Conservation (phyloP, 2,329 filamentous ascomycete species). For the Conoideocrella luteorostrata region DNA sequence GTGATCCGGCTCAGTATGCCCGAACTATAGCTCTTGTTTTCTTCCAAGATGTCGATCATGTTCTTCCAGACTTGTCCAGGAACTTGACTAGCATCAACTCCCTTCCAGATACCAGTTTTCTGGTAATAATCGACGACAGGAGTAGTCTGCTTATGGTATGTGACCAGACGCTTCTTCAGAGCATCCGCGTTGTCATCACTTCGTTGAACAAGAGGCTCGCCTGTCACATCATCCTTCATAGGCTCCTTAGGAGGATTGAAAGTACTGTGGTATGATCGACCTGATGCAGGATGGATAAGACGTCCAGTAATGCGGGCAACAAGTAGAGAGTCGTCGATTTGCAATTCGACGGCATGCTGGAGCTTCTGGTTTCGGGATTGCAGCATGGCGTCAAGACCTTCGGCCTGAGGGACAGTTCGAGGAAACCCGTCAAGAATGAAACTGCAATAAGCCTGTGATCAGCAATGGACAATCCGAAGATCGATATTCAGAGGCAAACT, state of each 20-base stretch:
- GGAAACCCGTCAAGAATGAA: constrained; percentile 99
- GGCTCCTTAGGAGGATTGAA: constrained; percentile 94
- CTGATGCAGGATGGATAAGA: constrained; percentile 89
- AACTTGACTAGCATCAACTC: constrained; percentile 92
- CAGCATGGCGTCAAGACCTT: constrained; percentile 93
- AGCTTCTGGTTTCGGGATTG: constrained; percentile 69
- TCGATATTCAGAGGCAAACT: background rate
- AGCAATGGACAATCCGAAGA: background rate
- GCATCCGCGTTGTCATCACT: constrained; percentile 96
- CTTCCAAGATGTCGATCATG: constrained; percentile 75
- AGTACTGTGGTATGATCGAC: constrained; percentile 94
- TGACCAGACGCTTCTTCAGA: constrained; percentile 86
- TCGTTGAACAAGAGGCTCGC: constrained; percentile 92
- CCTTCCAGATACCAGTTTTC: constrained; percentile 94
- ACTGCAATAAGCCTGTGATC: constrained; percentile 37
- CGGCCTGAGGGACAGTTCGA: constrained; percentile 89
- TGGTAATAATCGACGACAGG: constrained; percentile 96
- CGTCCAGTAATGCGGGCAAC: constrained; percentile 96
- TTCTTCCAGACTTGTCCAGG: constrained; percentile 94
- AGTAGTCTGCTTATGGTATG: constrained; percentile 89
- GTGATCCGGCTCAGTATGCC: constrained; percentile 33
- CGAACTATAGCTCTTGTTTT: constrained; percentile 32
- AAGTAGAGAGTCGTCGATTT: constrained; percentile 91
- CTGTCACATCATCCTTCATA: constrained; percentile 96
- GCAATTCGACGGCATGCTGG: constrained; percentile 90